Evolutionary conservation across 192 early-diverging fungal genomes (phyloP), one percentile per base, ranked within the genome.

Genomic region (Backusella circina): DNA sequence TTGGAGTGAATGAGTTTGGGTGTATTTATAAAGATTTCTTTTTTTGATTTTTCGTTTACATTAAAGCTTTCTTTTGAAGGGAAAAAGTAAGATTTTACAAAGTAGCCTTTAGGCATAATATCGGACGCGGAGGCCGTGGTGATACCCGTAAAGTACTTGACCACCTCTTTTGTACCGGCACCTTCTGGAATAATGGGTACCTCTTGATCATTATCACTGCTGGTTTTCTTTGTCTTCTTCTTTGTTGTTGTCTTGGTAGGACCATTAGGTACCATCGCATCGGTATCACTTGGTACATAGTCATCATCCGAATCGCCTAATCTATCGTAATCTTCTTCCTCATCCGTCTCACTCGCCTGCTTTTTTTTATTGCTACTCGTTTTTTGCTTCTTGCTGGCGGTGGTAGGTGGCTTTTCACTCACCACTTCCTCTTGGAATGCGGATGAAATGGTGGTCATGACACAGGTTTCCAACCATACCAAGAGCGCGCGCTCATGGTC

Each of bases 1-100:
- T 41, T 38, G 16, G 39, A n/a, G n/a, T n/a, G n/a, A n/a, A n/a
- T n/a, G n/a, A n/a, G n/a, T n/a, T 41, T 41, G 10, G 0, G 10
- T 41, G 15, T 41, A 41, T 41, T 18, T 44, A 44, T 16, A 44
- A 28, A 16, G 7, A 23, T 74, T 44, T 18, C 47, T 67, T 30
- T 31, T 67, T 74, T 0, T 57, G 21, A 21, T 7, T 54, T 36
- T 23, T 36, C 0, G 2, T 15, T 64, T 80, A 80, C 79, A 28
- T 73, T 72, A 64, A 79, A 82, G 38, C 81, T 79, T 6, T 79
- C 75, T 28, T 82, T 75, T 12, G 77, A 78, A 3, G 77, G 81
- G 33, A 82, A 82, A 67, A 82, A 82, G 57, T 76, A 82, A 30
- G 81, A 15, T 23, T 79, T 71, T 31, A 67, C 54, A 70, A 75